Conservation (phyloP, 2,329 filamentous ascomycete species). For the Emydomyces testavorans region DNA sequence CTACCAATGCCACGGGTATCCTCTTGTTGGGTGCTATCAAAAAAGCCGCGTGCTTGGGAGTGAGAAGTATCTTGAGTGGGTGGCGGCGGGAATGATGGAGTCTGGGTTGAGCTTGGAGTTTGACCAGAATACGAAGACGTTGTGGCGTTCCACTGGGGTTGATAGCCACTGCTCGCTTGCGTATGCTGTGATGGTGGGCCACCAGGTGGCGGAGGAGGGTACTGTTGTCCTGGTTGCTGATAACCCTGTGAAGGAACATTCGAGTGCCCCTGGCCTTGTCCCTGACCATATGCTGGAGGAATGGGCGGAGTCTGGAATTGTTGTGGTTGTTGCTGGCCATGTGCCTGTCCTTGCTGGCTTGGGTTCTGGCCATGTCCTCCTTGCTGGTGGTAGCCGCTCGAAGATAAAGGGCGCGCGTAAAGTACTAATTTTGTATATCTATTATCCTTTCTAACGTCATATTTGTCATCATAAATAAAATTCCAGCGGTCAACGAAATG, state of each 20-base stretch:
- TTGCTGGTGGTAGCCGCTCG: constrained; percentile 9
- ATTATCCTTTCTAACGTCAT: constrained; percentile 46
- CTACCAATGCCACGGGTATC: constrained; percentile 29
- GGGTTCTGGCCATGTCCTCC: constrained; percentile 15
- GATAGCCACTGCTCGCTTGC: constrained; percentile 10
- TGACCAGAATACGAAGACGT: background rate
- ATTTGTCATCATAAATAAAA: constrained; percentile 77
- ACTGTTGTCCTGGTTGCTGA: constrained; percentile 25
- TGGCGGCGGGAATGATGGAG: constrained; percentile 35
- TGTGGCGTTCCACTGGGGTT: constrained; percentile 12
- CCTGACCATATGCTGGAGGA: constrained; percentile 16
- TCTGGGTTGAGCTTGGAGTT: constrained; percentile 22
- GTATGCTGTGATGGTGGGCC: constrained; percentile 21
- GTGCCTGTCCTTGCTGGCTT: constrained; percentile 11
- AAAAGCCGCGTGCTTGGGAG: constrained; percentile 25
- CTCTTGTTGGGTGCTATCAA: constrained; percentile 25
- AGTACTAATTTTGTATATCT: constrained; percentile 37
- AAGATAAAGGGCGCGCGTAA: constrained; percentile 26
- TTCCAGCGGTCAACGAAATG: constrained; percentile 95
- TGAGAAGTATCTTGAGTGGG: constrained; percentile 26
- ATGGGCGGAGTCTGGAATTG: constrained; percentile 1
- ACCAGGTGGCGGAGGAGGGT: constrained; percentile 32
- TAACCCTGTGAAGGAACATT: background rate
- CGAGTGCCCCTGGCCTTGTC: background rate
- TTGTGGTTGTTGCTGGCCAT: constrained; percentile 13